Conservation (phyloP, 371 early-diverging fungal genomes). For the Mortierella sp. region DNA sequence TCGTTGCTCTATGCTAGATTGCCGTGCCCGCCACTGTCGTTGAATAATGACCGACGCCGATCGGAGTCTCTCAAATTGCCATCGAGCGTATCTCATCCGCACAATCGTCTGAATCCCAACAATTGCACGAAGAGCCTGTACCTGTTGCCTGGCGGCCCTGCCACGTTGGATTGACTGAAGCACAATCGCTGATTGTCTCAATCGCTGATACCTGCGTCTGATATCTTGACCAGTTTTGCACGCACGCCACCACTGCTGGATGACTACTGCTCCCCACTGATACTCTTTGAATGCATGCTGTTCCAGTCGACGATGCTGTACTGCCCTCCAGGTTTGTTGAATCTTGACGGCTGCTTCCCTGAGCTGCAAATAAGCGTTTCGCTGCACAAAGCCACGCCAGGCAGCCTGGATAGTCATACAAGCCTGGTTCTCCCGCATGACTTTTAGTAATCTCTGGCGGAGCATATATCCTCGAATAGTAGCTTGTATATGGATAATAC, state of each 20-base stretch:
- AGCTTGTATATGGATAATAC: slow-evolving; percentile 33
- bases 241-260: slow-evolving; percentile 49
- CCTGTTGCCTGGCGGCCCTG: slow-evolving; percentile 20
- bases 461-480: slow-evolving; percentile 44
- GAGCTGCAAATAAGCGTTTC: slow-evolving; percentile 16
- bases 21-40: slow-evolving; percentile 41
- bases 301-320: slow-evolving; percentile 20
- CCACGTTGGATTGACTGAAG: slow-evolving; percentile 48
- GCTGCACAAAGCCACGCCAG: slow-evolving; percentile 45
- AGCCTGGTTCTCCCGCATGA: slow-evolving; percentile 42
- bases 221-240: slow-evolving; percentile 16
- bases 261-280: slow-evolving; percentile 32
- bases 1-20: slow-evolving; percentile 21
- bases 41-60: slow-evolving; percentile 40
- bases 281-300: slow-evolving; percentile 27
- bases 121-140: slow-evolving; percentile 18
- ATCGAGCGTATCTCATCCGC: slow-evolving; percentile 38
- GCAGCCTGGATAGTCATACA: slow-evolving; percentile 40
- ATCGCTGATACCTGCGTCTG: slow-evolving; percentile 8
- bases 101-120: slow-evolving; percentile 34
- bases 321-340: slow-evolving; percentile 39
- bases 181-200: slow-evolving; percentile 22
- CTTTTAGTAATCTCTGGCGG: slow-evolving; percentile 26
- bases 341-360: slow-evolving; percentile 25
- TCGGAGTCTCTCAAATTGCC: slow-evolving; percentile 27